A percentile compares a stretch with the other conserved stretches of the same genome.
phyloP scores from a whole-genome alignment of 1,284 basidiomycete species.

The Rhodotorula sp. region DNA sequence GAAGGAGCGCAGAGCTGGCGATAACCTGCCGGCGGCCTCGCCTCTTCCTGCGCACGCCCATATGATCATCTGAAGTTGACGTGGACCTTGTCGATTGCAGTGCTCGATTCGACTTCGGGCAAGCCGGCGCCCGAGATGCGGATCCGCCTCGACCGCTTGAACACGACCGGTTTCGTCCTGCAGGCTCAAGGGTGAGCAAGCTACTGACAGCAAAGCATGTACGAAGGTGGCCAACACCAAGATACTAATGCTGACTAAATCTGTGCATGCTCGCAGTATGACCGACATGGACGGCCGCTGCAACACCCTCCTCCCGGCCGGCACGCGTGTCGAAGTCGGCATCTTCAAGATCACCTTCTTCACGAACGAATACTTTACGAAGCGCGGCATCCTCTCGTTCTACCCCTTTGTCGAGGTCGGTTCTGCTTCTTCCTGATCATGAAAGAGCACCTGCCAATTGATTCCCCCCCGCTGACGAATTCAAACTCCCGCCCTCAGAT shows the following conservation, averaged over 20 bases:
- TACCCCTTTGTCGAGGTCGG: conserved; percentile 47
- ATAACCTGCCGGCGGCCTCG: background rate
- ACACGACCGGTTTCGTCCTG: conserved; percentile 42
- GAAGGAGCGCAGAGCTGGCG: no score
- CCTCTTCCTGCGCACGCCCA: background rate
- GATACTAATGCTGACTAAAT: background rate
- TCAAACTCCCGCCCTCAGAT: conserved; percentile 27
- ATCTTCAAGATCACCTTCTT: conserved; percentile 48
- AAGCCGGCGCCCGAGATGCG: conserved; percentile 46
- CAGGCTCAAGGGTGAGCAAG: conserved; percentile 39
- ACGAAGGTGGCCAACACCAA: background rate
- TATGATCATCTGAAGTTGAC: no score
- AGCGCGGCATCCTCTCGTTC: conserved; percentile 42
- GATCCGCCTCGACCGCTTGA: conserved; percentile 44
- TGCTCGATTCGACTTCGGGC: conserved; percentile 47
- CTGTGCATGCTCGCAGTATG: conserved; percentile 14
- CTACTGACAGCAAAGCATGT: no score
- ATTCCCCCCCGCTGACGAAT: background rate
- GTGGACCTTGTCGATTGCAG: conserved; percentile 24
- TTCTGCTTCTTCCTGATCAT: no score
- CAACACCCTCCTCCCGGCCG: conserved; percentile 35
- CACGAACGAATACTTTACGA: conserved; percentile 44
- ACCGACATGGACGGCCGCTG: conserved; percentile 47
- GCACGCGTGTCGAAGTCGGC: conserved; percentile 38
- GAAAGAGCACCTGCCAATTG: no score